Evolutionary conservation across 768 basidiomycete species (phyloP).

Genomic region (Lentinula guzmanii): DNA sequence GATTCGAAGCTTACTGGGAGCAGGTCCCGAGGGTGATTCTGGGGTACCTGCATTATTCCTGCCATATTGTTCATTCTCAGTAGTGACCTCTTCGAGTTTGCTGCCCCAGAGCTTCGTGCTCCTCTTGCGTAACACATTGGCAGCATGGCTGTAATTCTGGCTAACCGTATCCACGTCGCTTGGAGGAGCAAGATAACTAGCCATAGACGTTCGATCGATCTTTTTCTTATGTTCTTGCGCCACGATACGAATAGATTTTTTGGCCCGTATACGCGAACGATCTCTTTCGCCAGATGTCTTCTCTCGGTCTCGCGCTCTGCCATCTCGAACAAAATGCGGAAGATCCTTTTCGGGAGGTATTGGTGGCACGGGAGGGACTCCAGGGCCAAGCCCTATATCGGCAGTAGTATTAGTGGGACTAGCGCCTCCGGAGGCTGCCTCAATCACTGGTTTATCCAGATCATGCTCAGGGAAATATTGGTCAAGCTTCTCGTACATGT

Average conservation of each 20-base stretch:
- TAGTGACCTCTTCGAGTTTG: conserved; percentile 87
- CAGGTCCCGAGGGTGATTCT: conserved; percentile 52
- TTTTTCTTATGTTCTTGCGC: conserved; percentile 82
- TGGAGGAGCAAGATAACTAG: conserved; percentile 17
- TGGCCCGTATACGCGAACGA: conserved; percentile 48
- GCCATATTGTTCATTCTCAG: conserved; percentile 48
- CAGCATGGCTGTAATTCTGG: conserved; percentile 32
- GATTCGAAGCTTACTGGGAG: conserved; percentile 52
- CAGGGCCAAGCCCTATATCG: conserved; percentile 11
- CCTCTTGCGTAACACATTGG: conserved; percentile 62
- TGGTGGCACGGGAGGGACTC: conserved; percentile 32
- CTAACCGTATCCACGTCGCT: not conserved
- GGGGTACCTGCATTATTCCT: conserved; percentile 35
- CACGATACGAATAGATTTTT: conserved; percentile 91
- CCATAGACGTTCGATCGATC: conserved; percentile 64
- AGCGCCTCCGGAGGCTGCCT: conserved; percentile 73
- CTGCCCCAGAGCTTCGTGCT: conserved; percentile 97
- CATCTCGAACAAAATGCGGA: not conserved
- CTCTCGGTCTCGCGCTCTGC: not conserved
- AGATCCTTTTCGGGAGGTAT: conserved; percentile 19
- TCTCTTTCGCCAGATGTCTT: conserved; percentile 16
- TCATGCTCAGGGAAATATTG: conserved; percentile 96
- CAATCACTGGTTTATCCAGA: conserved; percentile 92
- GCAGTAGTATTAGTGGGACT: conserved; percentile 67
- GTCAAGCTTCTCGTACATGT: conserved; percentile 88